Percentiles rank a stretch among this genome's conserved stretches.
phyloP scores from a whole-genome alignment of 768 basidiomycete genomes.

The Mycena albidolilacea region DNA sequence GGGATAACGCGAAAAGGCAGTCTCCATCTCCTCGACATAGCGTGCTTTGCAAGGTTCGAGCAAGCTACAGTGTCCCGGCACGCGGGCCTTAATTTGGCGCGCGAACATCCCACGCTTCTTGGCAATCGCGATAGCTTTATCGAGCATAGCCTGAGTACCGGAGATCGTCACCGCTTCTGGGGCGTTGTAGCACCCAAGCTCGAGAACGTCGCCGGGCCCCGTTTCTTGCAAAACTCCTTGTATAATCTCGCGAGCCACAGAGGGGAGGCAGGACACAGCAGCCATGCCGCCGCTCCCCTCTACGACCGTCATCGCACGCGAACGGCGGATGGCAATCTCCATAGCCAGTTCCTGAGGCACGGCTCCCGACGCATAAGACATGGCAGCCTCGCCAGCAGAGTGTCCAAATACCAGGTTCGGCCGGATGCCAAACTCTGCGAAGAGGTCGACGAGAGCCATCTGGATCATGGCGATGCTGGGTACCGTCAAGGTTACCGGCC shows the following conservation, averaged over 20 bases:
- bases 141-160: constrained; percentile 47
- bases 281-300: constrained; percentile 61
- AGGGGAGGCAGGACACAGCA: constrained; percentile 54
- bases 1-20: constrained; percentile 52
- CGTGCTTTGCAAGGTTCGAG: constrained; percentile 53
- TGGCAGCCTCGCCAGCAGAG: constrained; percentile 62
- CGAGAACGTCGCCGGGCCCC: constrained; percentile 41
- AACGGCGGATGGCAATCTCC: constrained; percentile 59
- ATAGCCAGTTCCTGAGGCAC: constrained; percentile 54
- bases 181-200: constrained; percentile 60
- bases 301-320: constrained; percentile 49
- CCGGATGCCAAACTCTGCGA: constrained; percentile 51
- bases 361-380: constrained; percentile 61
- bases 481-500: constrained; percentile 55
- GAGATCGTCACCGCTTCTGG: constrained; percentile 56
- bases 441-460: constrained; percentile 47
- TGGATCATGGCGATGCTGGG: no score
- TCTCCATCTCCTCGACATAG: constrained; percentile 47
- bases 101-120: constrained; percentile 49
- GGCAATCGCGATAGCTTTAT: constrained; percentile 49
- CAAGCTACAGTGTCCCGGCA: constrained; percentile 56
- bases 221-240: constrained; percentile 20
- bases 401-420: constrained; percentile 60
- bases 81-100: constrained; percentile 52
- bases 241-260: constrained; percentile 47